phyloP scores from a whole-genome alignment of 768 basidiomycete species.

The Podaxis carcinomalis region DNA sequence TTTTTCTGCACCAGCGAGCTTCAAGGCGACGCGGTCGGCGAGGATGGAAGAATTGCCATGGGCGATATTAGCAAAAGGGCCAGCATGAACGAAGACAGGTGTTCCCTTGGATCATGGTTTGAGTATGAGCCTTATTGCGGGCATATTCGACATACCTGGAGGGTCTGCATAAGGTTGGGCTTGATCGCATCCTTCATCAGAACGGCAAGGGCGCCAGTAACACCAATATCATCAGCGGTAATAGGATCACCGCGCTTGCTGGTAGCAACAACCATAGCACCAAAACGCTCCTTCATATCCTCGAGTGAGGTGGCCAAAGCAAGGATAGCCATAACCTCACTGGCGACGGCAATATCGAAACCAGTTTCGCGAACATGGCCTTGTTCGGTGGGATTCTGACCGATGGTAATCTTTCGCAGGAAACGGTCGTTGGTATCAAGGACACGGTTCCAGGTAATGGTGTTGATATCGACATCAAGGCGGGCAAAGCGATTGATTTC shows the following conservation, averaged over 20 bases:
- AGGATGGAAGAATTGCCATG: slow-evolving; percentile 98
- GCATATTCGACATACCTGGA: slow-evolving; percentile 51
- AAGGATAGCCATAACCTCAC: slow-evolving; percentile 97
- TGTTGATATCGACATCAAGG: slow-evolving; percentile 84
- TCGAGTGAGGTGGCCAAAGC: slow-evolving; percentile 82
- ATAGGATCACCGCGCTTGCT: slow-evolving; percentile 87
- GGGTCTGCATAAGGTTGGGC: slow-evolving; percentile 97
- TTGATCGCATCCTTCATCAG: slow-evolving; percentile 99
- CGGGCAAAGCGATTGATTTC: slow-evolving; percentile 89
- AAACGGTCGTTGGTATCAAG: slow-evolving; percentile 96
- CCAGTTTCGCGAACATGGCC: slow-evolving; percentile 86
- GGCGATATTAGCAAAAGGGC: slow-evolving; percentile 98
- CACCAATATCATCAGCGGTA: slow-evolving; percentile 95
- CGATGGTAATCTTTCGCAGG: slow-evolving; percentile 89
- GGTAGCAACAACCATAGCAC: slow-evolving; percentile 96
- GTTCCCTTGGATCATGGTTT: slow-evolving; percentile 58
- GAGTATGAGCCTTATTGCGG: not conserved
- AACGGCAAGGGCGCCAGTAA: slow-evolving; percentile 91
- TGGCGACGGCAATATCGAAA: slow-evolving; percentile 96
- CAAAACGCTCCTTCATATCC: slow-evolving; percentile 91
- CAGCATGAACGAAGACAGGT: slow-evolving; percentile 97
- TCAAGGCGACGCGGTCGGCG: slow-evolving; percentile 94
- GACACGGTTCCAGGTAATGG: slow-evolving; percentile 98
- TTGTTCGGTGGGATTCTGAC: slow-evolving; percentile 86
- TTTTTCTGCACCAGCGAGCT: slow-evolving; percentile 92